These are phyloP conservation scores for Epichloe gansuensis DNA, from an alignment of 2,329 filamentous ascomycete genomes.

Conservation along the genomic window DNA sequence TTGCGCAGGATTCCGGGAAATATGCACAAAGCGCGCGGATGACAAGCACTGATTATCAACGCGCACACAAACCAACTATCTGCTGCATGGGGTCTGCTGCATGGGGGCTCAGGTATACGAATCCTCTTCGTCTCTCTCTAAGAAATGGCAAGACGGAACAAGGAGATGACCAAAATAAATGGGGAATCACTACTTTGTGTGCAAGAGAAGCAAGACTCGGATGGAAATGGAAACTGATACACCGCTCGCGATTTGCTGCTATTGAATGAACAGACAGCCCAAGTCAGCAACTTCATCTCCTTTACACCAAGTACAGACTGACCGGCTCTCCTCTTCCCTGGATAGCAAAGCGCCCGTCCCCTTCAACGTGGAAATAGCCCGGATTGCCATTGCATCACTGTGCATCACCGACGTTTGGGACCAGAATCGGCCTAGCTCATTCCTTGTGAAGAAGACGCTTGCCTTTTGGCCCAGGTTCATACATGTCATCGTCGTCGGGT, in stretches of 20 bases:
- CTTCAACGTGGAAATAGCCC: not conserved
- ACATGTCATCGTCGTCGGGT: slow-evolving; percentile 27
- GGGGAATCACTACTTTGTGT: not conserved
- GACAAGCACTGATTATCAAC: too few species aligned
- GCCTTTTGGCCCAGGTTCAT: slow-evolving; percentile 25
- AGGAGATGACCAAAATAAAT: not conserved
- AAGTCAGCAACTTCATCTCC: not conserved
- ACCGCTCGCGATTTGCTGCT: not conserved
- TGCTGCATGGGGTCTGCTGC: too few species aligned
- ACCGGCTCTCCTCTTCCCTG: not conserved
- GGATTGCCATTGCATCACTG: not conserved
- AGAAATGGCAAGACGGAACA: not conserved
- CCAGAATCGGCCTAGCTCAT: slow-evolving; percentile 5
- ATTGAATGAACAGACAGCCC: not conserved
- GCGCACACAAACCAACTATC: too few species aligned
- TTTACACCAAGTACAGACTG: not conserved
- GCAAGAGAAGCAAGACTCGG: not conserved
- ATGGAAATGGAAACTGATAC: not conserved
- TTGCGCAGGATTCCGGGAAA: too few species aligned
- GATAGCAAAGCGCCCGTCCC: not conserved
- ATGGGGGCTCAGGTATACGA: too few species aligned
- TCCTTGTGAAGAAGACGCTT: slow-evolving; percentile 27
- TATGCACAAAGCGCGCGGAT: too few species aligned
- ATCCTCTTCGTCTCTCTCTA: too few species aligned
- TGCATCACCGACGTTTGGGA: not conserved